Conservation (phyloP, 1,139 yeast genomes). For the Eremothecium gossypii region DNA sequence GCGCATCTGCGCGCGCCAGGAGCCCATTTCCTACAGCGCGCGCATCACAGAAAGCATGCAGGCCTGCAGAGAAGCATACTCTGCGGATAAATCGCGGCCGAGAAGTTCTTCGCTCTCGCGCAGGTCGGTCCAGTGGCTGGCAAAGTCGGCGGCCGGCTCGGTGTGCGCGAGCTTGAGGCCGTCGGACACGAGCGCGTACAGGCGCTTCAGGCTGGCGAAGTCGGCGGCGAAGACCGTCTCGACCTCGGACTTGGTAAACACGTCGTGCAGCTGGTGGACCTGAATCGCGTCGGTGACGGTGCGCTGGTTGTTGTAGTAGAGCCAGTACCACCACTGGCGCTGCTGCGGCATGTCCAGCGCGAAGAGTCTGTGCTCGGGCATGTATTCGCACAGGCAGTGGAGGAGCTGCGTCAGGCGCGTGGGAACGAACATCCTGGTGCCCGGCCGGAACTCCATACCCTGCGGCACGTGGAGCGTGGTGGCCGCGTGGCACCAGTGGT, state of each 20-base stretch:
- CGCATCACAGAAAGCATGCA: background rate
- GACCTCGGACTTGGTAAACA: slow-evolving; percentile 5
- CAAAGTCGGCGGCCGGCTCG: slow-evolving; percentile 17
- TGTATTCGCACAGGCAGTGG: slow-evolving; percentile 13
- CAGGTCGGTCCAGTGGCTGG: slow-evolving; percentile 20
- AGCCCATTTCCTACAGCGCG: background rate
- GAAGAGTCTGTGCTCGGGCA: slow-evolving; percentile 24
- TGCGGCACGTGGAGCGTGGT: slow-evolving; percentile 6
- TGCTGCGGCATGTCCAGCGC: slow-evolving; percentile 20
- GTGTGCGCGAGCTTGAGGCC: slow-evolving; percentile 13
- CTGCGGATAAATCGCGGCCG: background rate
- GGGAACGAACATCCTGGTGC: slow-evolving; percentile 17
- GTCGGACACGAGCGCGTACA: slow-evolving; percentile 17
- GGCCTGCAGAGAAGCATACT: slow-evolving; percentile 1
- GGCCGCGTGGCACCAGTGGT: slow-evolving; percentile 20
- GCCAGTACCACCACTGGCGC: slow-evolving; percentile 8
- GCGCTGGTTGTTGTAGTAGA: slow-evolving; percentile 6
- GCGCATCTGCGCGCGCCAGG: too few species aligned
- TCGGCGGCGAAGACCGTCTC: slow-evolving; percentile 15
- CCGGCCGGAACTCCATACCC: background rate
- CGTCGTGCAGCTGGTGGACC: slow-evolving; percentile 3
- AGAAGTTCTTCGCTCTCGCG: slow-evolving; percentile 6
- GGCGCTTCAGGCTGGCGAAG: slow-evolving; percentile 16
- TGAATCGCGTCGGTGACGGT: slow-evolving; percentile 6
- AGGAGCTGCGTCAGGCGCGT: slow-evolving; percentile 24